These are phyloP conservation scores for Dissophora globulifera DNA, from an alignment of 192 early-diverging fungal genomes.

Conservation along the genomic window DNA sequence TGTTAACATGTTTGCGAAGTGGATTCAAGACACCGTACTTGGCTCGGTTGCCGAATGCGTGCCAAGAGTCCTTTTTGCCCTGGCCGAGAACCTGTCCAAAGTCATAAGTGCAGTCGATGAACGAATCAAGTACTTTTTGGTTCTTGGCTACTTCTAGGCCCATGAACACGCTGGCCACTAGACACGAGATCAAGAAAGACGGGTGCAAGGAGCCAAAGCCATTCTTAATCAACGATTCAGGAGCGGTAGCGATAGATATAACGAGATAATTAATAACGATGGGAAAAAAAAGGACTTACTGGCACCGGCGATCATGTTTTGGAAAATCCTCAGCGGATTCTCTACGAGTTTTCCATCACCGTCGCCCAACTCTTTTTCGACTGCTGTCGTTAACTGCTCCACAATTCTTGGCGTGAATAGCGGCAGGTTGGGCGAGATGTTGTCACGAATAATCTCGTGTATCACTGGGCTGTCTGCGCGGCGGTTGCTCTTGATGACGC, in stretches of 20 bases:
- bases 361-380: no score
- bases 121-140: conserved; percentile 6
- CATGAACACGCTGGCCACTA: conserved; percentile 23
- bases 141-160: conserved; percentile 6
- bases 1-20: conserved; percentile 2
- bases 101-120: conserved; percentile 7
- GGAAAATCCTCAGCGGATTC: conserved; percentile 5
- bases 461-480: background rate
- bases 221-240: no score
- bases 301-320: conserved; percentile 25
- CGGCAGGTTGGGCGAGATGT: conserved; percentile 8
- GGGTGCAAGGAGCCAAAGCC: no score
- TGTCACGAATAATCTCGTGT: conserved; percentile 15
- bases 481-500: conserved; percentile 13
- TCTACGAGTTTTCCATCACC: conserved; percentile 17
- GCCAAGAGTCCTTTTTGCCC: no score
- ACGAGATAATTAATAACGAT: no score
- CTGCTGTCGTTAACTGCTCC: no score
- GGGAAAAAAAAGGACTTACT: no score
- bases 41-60: background rate
- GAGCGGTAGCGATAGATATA: no score
- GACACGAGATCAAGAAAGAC: background rate
- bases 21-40: conserved; percentile 1
- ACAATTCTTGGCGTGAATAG: no score
- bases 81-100: no score